Evolutionary conservation across 2,329 filamentous ascomycete species (phyloP), one percentile per base, ranked within the genome.

Genomic region (Tolypocladium inflatum): DNA sequence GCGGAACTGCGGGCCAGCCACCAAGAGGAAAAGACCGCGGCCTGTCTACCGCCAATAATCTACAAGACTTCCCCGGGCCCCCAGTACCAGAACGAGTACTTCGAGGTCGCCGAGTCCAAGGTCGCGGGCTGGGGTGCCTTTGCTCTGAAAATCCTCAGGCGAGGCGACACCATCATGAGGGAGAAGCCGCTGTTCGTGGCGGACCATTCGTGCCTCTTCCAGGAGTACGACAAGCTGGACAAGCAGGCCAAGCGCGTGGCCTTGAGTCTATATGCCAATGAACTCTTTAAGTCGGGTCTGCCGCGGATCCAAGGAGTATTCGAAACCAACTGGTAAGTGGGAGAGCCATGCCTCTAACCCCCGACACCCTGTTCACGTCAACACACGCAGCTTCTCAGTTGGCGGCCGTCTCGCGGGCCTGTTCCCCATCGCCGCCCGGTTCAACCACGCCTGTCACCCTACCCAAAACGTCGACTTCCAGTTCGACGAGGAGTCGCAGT

Each of bases 401-500:
- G 45, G 38, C 1, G 57, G 59, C 0, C 61, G 63, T 3, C 63
- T 67, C 8, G 75, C 72, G 0, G 74, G 72, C 1, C 60, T 84
- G 2, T 83, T 82, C 58, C 72, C 78, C 1, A 70, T 80, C 7
- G 79, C 77, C 0, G 78, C 81, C 0, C 74, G 82, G 2, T 84
- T 86, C 69, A 86, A 86, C 64, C 83, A 86, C 64, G 77, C 81
- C 0, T 86, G 83, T 63, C 59, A 62, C 2, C 71, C 74, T 0
- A 66, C 63, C 3, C 66, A 73, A 57, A 81, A 77, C 50, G 65
- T 82, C 33, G 62, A 68, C 2, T 84, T 79, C 63, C 62, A 53
- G 1, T 82, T 75, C 62, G 72, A 80, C 55, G 7, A 55, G 0
- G 45, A 57, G 0, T 58, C 62, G 1, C 61, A 69, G 8, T 65